Evolutionary conservation across 441 rosid species (phyloP).

Genomic region (Gossypium gossypioides): DNA sequence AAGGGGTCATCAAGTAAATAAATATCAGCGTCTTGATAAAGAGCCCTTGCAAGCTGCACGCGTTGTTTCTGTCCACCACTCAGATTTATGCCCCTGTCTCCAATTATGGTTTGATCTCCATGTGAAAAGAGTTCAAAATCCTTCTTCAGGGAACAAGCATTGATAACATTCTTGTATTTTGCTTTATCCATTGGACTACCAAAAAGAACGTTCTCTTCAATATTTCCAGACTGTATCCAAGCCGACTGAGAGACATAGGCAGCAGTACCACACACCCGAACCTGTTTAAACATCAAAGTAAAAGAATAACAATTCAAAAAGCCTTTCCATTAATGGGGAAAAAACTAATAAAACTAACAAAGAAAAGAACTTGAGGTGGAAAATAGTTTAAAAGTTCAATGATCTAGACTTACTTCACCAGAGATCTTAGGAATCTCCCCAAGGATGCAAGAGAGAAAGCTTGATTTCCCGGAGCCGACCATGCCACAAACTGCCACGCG

Average conservation of each 20-base stretch:
- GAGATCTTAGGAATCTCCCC: slow-evolving; percentile 93
- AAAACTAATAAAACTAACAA: not conserved
- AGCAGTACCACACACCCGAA: slow-evolving; percentile 79
- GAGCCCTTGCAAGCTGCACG: slow-evolving; percentile 96
- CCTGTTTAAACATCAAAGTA: slow-evolving; percentile 35
- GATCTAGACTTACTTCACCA: slow-evolving; percentile 76
- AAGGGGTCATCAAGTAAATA: slow-evolving; percentile 97
- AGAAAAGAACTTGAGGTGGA: not conserved
- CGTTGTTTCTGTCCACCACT: slow-evolving; percentile 99
- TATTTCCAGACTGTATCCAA: slow-evolving; percentile 99
- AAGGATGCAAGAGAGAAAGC: slow-evolving; percentile 95
- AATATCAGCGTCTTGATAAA: slow-evolving; percentile 96
- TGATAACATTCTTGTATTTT: slow-evolving; percentile 78
- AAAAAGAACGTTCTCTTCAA: slow-evolving; percentile 95
- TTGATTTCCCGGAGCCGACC: slow-evolving; percentile 96
- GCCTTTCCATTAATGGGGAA: not conserved
- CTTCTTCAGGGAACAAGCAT: slow-evolving; percentile 89
- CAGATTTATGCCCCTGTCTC: slow-evolving; percentile 97
- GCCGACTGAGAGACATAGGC: slow-evolving; percentile 99
- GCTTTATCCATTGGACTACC: slow-evolving; percentile 95
- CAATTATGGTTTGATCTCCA: slow-evolving; percentile 95
- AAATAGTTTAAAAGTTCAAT: slow-evolving; percentile 8
- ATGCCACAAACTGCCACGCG: slow-evolving; percentile 97
- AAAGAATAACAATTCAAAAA: not conserved
- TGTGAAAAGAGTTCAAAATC: slow-evolving; percentile 95